phyloP scores from a whole-genome alignment of 257 asterid species.

The Petunia secreta region DNA sequence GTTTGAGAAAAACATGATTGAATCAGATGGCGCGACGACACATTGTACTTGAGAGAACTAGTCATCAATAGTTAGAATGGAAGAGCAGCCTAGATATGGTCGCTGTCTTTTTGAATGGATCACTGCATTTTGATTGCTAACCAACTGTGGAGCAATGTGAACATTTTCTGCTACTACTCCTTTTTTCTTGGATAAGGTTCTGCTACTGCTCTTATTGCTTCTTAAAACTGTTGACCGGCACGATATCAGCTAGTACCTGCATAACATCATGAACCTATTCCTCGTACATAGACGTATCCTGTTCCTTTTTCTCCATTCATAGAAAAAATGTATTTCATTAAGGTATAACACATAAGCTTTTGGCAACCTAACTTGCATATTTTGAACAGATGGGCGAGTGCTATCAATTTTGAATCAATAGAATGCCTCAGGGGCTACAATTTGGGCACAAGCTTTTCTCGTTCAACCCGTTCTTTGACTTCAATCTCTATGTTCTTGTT shows the following conservation, averaged over 20 bases:
- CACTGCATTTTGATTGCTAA: not conserved
- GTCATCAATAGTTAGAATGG: not conserved
- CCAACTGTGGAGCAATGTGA: not conserved
- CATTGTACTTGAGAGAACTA: not conserved
- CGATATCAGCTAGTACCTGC: not conserved
- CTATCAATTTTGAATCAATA: not conserved
- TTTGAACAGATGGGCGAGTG: not conserved
- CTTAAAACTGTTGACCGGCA: not conserved
- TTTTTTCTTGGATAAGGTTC: too few relatives aligned
- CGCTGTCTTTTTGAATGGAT: not conserved
- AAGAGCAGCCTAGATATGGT: not conserved
- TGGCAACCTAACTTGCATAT: not conserved
- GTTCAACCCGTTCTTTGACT: not conserved
- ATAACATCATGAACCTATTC: not conserved
- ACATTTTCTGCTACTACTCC: not conserved
- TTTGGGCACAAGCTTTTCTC: not conserved
- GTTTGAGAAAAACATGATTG: not conserved
- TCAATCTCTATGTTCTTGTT: not conserved
- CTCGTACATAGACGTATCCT: not conserved
- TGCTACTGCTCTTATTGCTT: not conserved
- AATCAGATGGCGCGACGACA: not conserved
- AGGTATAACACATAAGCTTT: not conserved
- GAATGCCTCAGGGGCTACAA: not conserved
- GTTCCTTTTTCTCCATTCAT: not conserved
- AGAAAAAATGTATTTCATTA: not conserved